Percentiles rank a stretch among this genome's conserved stretches.
phyloP scores from a whole-genome alignment of 768 basidiomycete species.

The Hypholoma sublateritium region DNA sequence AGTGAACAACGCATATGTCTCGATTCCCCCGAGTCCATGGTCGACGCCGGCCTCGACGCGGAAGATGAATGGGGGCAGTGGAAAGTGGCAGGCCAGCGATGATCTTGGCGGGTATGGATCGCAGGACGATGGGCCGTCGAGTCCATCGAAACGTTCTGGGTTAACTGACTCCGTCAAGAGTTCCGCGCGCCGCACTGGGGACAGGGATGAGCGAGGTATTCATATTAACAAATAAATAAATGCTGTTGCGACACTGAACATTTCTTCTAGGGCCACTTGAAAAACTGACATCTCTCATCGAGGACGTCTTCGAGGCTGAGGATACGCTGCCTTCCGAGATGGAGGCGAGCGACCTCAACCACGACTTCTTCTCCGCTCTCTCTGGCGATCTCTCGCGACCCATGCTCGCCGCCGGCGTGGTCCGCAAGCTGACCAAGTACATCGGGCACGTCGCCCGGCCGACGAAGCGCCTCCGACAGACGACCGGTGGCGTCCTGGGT shows the following conservation, averaged over 20 bases:
- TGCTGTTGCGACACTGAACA: background rate
- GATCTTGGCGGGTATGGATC: conserved; percentile 62
- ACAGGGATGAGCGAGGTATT: conserved; percentile 73
- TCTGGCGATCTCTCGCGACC: conserved; percentile 61
- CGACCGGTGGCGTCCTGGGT: conserved; percentile 34
- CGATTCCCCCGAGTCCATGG: conserved; percentile 45
- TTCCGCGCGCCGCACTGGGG: conserved; percentile 63
- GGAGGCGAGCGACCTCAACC: conserved; percentile 69
- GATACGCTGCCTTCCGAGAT: conserved; percentile 41
- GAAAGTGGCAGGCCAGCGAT: conserved; percentile 31
- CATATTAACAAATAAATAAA: background rate
- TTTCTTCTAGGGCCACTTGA: conserved; percentile 61
- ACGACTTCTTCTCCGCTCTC: conserved; percentile 63
- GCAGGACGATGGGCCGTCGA: conserved; percentile 41
- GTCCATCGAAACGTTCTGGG: conserved; percentile 27
- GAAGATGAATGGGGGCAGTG: conserved; percentile 21
- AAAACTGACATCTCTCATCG: conserved; percentile 72
- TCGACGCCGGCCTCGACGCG: conserved; percentile 41
- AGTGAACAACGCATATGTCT: conserved; percentile 44
- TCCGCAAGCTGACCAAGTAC: conserved; percentile 70
- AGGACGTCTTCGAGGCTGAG: conserved; percentile 89
- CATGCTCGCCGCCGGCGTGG: conserved; percentile 52
- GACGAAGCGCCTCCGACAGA: conserved; percentile 62
- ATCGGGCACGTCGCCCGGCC: conserved; percentile 69
- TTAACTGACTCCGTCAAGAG: conserved; percentile 40